These are phyloP conservation scores for Suillus occidentalis DNA, from an alignment of 768 basidiomycete genomes.

Conservation along the genomic window DNA sequence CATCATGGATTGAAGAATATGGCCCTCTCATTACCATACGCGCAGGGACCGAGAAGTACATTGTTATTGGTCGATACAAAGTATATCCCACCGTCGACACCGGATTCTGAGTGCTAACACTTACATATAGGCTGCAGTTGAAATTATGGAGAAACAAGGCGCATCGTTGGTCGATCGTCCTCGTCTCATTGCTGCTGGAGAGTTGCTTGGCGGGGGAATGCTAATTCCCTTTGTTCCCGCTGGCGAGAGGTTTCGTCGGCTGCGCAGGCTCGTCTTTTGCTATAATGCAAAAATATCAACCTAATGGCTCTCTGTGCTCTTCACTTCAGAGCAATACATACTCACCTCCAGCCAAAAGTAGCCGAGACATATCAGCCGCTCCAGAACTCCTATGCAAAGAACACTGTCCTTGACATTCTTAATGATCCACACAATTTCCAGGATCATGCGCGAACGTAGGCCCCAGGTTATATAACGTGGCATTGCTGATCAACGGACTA, in stretches of 20 bases:
- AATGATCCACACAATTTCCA: conserved; percentile 21
- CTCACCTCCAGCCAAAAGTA: conserved; percentile 52
- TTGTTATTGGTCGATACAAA: conserved; percentile 12
- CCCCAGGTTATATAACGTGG: conserved; percentile 16
- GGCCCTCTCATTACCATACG: conserved; percentile 9
- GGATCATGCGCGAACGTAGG: conserved; percentile 40
- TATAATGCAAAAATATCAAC: neutral
- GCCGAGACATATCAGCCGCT: conserved; percentile 45
- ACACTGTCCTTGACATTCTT: conserved; percentile 21
- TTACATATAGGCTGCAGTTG: conserved; percentile 37
- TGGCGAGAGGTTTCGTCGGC: conserved; percentile 57
- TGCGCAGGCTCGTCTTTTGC: conserved; percentile 42
- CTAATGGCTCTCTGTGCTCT: neutral
- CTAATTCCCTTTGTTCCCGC: conserved; percentile 49
- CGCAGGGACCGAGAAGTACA: conserved; percentile 1
- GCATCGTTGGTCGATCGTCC: conserved; percentile 52
- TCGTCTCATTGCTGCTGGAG: conserved; percentile 50
- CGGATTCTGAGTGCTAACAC: neutral
- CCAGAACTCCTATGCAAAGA: conserved; percentile 36
- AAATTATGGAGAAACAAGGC: conserved; percentile 63
- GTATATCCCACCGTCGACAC: neutral
- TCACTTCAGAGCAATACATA: conserved; percentile 45
- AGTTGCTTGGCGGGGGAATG: conserved; percentile 60
- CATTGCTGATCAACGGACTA: neutral
- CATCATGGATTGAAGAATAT: conserved; percentile 10